Evolutionary conservation across 495 filamentous ascomycete species (phyloP).

Genomic region (Corynascus novoguineensis): DNA sequence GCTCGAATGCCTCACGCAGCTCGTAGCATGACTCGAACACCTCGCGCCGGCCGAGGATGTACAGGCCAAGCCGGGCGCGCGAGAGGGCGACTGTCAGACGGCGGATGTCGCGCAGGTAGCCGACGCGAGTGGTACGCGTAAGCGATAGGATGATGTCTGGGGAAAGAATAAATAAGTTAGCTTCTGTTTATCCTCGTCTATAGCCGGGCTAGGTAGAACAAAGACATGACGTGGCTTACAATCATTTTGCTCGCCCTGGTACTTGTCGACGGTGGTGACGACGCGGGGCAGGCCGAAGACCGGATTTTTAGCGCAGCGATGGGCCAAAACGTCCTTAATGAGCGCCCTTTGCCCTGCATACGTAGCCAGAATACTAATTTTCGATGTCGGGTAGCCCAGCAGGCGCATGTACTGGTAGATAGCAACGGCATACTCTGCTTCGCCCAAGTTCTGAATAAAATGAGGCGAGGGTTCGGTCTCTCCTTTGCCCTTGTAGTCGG

Average conservation of each 20-base stretch:
- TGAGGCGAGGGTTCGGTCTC: conserved; percentile 91
- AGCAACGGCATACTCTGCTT: conserved; percentile 94
- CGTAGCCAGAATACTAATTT: conserved; percentile 84
- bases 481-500: conserved; percentile 85
- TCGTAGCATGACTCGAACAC: conserved; percentile 89
- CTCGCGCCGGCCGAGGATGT: conserved; percentile 83
- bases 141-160: conserved; percentile 88
- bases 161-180: background rate
- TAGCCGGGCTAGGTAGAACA: no score
- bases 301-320: conserved; percentile 73
- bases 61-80: conserved; percentile 83
- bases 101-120: conserved; percentile 88
- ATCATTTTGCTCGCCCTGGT: conserved; percentile 98
- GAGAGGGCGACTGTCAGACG: conserved; percentile 96
- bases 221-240: no score
- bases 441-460: conserved; percentile 94
- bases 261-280: conserved; percentile 95
- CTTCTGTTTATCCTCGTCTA: no score
- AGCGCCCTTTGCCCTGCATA: conserved; percentile 94
- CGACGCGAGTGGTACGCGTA: conserved; percentile 80
- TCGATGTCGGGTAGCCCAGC: conserved; percentile 87
- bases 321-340: conserved; percentile 81
- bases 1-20: conserved; percentile 75
- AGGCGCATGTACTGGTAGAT: conserved; percentile 97
- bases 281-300: conserved; percentile 88